A percentile compares a stretch with the other conserved stretches of the same genome.
Conservation (phyloP, 306 rosid genomes). For the Pterocarpus santalinus region DNA sequence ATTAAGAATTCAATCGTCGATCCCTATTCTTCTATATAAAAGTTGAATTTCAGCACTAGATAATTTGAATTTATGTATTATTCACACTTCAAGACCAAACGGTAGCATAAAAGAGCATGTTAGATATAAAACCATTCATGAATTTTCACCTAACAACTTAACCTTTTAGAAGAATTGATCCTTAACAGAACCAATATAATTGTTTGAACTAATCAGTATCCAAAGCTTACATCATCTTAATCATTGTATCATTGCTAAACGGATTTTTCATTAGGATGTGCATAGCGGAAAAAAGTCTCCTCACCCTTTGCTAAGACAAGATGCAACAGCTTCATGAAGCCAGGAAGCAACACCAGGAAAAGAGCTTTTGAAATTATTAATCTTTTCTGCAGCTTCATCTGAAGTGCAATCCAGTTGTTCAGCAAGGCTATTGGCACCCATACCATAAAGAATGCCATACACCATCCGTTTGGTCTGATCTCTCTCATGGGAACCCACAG, state of each 20-base stretch:
- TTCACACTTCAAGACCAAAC: background rate
- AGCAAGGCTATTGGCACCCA: slow-evolving; percentile 92
- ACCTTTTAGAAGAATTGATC: background rate
- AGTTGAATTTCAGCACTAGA: background rate
- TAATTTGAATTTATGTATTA: background rate
- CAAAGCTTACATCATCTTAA: slow-evolving; percentile 26
- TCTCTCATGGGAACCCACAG: slow-evolving; percentile 72
- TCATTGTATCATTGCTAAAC: slow-evolving; percentile 14
- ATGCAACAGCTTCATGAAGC: slow-evolving; percentile 81
- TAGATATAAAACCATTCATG: background rate
- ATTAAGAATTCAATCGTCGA: background rate
- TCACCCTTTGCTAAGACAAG: slow-evolving; percentile 86
- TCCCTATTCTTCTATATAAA: background rate
- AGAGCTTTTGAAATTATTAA: slow-evolving; percentile 78
- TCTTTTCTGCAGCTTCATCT: slow-evolving; percentile 87
- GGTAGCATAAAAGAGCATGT: background rate
- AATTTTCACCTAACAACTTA: background rate
- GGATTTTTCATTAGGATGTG: slow-evolving; percentile 27
- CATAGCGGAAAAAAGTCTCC: slow-evolving; percentile 48
- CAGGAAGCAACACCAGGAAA: slow-evolving; percentile 96
- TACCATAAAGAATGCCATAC: slow-evolving; percentile 97
- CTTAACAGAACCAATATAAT: background rate
- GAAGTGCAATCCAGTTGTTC: slow-evolving; percentile 81
- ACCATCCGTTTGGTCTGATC: slow-evolving; percentile 93
- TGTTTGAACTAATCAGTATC: slow-evolving; percentile 21